A percentile compares a stretch with the other conserved stretches of the same genome.
Evolutionary conservation across 345 rosid genomes (phyloP).

Genomic region (Litchi chinensis): DNA sequence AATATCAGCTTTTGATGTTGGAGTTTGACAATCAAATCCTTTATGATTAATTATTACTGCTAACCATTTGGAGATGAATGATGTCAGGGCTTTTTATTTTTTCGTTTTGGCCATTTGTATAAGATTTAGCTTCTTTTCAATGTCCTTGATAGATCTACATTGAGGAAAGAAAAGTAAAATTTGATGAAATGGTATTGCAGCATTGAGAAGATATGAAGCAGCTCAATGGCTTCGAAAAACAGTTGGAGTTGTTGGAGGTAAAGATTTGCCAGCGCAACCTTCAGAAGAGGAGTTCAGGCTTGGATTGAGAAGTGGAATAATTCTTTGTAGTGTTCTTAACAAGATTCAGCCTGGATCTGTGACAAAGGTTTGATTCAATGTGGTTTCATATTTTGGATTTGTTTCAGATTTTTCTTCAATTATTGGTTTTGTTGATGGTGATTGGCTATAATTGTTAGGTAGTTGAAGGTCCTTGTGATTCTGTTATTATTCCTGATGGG

Average conservation of each 20-base stretch:
- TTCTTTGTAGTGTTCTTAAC: constrained; percentile 85
- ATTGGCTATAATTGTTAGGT: constrained; percentile 44
- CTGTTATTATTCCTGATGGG: constrained; percentile 72
- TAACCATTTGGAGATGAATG: too few species aligned
- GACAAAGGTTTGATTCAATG: constrained; percentile 50
- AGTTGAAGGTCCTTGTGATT: constrained; percentile 76
- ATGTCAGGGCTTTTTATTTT: background rate
- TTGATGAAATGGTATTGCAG: constrained; percentile 33
- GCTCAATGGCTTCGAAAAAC: constrained; percentile 82
- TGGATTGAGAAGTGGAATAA: constrained; percentile 84
- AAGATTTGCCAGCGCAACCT: constrained; percentile 88
- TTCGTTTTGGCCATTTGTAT: background rate
- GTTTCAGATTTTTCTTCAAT: background rate
- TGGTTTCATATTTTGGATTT: background rate
- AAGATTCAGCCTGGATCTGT: constrained; percentile 84
- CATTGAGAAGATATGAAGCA: constrained; percentile 82
- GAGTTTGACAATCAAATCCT: background rate
- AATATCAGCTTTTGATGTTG: background rate
- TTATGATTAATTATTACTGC: background rate
- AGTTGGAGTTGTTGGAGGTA: constrained; percentile 69
- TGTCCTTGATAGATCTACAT: background rate
- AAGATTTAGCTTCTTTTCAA: background rate
- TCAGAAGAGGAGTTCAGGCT: constrained; percentile 93
- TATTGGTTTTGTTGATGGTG: background rate
- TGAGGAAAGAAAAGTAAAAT: background rate